phyloP scores from a whole-genome alignment of 1,284 basidiomycete species.

The Mycosarcoma mackinlayi region DNA sequence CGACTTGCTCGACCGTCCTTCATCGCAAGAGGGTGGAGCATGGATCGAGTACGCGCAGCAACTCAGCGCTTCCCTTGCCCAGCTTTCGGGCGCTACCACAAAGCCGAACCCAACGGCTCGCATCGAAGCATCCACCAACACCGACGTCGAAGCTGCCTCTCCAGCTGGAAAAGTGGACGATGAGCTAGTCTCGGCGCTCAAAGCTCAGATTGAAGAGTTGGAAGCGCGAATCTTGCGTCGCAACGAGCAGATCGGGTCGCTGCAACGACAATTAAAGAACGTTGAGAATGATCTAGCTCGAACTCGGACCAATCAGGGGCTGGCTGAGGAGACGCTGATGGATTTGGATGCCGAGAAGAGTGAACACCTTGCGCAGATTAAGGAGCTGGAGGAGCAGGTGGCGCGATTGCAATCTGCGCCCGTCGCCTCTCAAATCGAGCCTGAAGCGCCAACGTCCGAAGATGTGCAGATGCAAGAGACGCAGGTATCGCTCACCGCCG shows the following conservation, averaged over 20 bases:
- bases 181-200: neutral
- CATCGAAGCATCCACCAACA: neutral
- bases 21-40: neutral
- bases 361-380: constrained; percentile 3
- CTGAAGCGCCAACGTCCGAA: no score
- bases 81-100: neutral
- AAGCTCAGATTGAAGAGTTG: constrained; percentile 15
- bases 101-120: neutral
- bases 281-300: constrained; percentile 28
- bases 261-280: constrained; percentile 27
- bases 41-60: constrained; percentile 15
- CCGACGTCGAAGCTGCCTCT: constrained; percentile 6
- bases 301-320: constrained; percentile 26
- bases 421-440: neutral
- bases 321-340: constrained; percentile 33
- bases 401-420: neutral
- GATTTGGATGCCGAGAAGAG: constrained; percentile 25
- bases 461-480: neutral
- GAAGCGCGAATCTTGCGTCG: constrained; percentile 38
- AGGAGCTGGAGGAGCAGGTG: neutral
- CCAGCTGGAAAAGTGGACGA: neutral
- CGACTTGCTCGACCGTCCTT: constrained; percentile 4
- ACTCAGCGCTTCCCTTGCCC: constrained; percentile 3
- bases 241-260: constrained; percentile 48
- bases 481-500: neutral